phyloP scores from a whole-genome alignment of 2,329 filamentous ascomycete species.

The Pseudodiploospora longispora region DNA sequence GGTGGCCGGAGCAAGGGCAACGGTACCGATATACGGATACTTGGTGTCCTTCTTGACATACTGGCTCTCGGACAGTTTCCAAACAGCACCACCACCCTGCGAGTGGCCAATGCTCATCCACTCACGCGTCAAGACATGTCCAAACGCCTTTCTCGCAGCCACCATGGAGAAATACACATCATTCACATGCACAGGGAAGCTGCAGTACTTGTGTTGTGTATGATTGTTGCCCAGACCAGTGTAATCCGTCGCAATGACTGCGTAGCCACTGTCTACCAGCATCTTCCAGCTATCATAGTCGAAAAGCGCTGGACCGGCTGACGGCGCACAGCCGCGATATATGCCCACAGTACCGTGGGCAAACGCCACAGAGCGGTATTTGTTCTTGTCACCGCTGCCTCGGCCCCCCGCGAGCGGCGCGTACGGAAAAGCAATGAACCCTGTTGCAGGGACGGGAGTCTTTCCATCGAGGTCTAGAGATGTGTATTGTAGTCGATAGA shows the following conservation, averaged over 20 bases:
- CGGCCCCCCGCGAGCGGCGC: background rate
- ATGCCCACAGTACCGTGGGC: constrained; percentile 12
- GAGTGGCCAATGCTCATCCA: constrained; percentile 12
- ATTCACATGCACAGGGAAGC: constrained; percentile 6
- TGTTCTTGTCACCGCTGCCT: background rate
- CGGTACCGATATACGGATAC: constrained; percentile 9
- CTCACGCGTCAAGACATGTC: constrained; percentile 1
- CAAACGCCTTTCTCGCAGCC: constrained; percentile 6
- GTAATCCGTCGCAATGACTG: constrained; percentile 15
- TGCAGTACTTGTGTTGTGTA: constrained; percentile 13
- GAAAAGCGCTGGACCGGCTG: constrained; percentile 3
- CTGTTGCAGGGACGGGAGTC: constrained; percentile 7
- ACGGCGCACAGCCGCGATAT: constrained; percentile 8
- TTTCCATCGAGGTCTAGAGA: constrained; percentile 9
- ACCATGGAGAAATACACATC: constrained; percentile 11
- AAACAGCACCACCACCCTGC: constrained; percentile 13
- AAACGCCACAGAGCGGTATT: constrained; percentile 3
- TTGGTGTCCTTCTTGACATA: constrained; percentile 3
- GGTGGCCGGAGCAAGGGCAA: constrained; percentile 10
- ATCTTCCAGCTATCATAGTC: constrained; percentile 9
- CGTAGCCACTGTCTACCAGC: constrained; percentile 6
- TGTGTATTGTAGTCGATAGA: constrained; percentile 14
- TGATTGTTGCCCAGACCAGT: constrained; percentile 14
- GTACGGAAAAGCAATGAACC: constrained; percentile 9
- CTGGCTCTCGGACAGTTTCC: constrained; percentile 13